Conservation (phyloP, 306 rosid genomes). For the Prunus campanulata region DNA sequence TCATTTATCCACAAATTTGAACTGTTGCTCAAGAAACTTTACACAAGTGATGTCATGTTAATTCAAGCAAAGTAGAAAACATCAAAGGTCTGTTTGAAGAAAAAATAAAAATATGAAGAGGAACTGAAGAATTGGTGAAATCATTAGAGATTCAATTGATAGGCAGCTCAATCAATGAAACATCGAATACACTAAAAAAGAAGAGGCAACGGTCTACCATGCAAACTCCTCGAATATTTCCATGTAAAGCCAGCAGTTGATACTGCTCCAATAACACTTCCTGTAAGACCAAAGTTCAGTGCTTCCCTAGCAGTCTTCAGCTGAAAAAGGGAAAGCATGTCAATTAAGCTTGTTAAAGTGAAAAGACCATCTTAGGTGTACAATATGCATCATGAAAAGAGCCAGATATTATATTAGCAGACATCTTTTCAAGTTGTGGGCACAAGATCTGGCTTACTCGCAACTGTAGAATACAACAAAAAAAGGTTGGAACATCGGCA, state of each 20-base stretch:
- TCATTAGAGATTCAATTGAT: neutral
- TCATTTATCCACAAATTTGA: neutral
- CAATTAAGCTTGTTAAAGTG: conserved; percentile 7
- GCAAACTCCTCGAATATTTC: conserved; percentile 84
- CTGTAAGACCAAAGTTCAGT: conserved; percentile 49
- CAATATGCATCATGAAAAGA: conserved; percentile 12
- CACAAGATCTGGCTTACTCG: neutral
- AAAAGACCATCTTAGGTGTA: neutral
- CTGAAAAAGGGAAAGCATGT: conserved; percentile 38
- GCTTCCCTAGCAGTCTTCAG: conserved; percentile 78
- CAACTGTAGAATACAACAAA: neutral
- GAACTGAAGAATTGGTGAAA: neutral
- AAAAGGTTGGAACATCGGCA: neutral
- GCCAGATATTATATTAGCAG: neutral
- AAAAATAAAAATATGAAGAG: neutral
- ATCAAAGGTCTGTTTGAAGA: neutral
- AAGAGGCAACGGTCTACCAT: conserved; percentile 44
- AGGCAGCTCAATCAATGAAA: neutral
- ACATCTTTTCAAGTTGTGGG: neutral
- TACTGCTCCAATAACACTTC: conserved; percentile 71
- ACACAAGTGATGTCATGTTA: neutral
- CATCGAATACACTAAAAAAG: neutral
- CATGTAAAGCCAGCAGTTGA: conserved; percentile 69
- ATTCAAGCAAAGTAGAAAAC: neutral
- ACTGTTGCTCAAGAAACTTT: neutral